Evolutionary conservation across 257 asterid genomes (phyloP), one percentile per base, ranked within the genome.

Genomic region (Nicotiana noctiflora): DNA sequence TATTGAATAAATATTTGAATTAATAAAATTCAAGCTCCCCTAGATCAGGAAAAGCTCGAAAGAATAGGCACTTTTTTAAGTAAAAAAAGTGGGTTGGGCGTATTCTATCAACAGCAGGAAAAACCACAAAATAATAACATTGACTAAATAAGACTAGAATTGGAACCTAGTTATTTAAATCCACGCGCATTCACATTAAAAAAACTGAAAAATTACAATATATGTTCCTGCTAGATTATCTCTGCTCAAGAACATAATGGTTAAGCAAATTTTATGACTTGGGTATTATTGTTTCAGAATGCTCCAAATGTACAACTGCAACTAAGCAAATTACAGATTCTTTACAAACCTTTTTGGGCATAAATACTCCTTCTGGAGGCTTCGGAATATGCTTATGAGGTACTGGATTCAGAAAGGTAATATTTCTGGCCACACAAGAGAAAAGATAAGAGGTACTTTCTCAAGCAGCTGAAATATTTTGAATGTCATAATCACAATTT

Each of bases 401-500:
- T 27, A 84, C 79, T 62, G 99, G 99, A 85, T 91, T 93, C 19
- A 90, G 92, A 85, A 88, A 95, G n/a, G 98, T 89, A 65, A 93
- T 87, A 85, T 95, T 95, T 88, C 99, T 95, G 95, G 83, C 89
- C 31, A 66, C n/a, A 25, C 27, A 63, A 55, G 53, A 34, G 75
- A 49, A 46, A 74, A 21, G 14, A 72, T 46, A 46, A 46, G 40
- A 72, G 40, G 60, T 49, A 49, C 40, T 74, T 72, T 9, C 79
- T 74, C 40, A 74, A 25, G 32, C 61, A 74, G 51, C 15, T 49
- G 61, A 74, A 49, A 23, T 49, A 74, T 25, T 74, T 13, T 46
- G 25, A 32, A 74, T 70, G 59, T 44, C 77, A 44, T 15, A 17
- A 52, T 74, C 15, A 49, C 79, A 46, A 72, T 25, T 44, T 12